Evolutionary conservation across 2,329 filamentous ascomycete genomes (phyloP).

Genomic region (Epichloe sp.): DNA sequence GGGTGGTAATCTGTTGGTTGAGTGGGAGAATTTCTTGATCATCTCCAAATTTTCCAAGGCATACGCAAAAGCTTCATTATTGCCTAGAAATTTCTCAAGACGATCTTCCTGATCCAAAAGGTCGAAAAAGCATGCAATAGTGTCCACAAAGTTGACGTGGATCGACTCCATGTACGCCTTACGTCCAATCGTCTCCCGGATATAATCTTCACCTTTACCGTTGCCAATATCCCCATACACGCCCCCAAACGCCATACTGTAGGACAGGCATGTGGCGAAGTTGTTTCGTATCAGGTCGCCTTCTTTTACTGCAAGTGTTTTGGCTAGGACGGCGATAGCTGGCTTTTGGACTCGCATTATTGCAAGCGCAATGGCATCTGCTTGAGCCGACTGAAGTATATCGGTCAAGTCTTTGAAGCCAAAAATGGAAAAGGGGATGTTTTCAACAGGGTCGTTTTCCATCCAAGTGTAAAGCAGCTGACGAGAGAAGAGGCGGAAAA

Average conservation of each 20-base stretch:
- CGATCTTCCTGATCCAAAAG: conserved; percentile 66
- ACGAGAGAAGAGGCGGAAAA: conserved; percentile 76
- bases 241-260: conserved; percentile 56
- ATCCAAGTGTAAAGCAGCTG: conserved; percentile 91
- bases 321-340: conserved; percentile 47
- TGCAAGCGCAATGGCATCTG: conserved; percentile 68
- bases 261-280: conserved; percentile 71
- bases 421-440: conserved; percentile 78
- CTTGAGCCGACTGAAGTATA: conserved; percentile 56
- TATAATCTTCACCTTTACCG: conserved; percentile 47
- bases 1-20: conserved; percentile 50
- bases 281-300: conserved; percentile 48
- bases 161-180: conserved; percentile 51
- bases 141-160: conserved; percentile 59
- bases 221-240: conserved; percentile 20
- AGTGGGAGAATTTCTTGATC: conserved; percentile 58
- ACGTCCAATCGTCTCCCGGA: conserved; percentile 57
- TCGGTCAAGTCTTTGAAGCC: conserved; percentile 57
- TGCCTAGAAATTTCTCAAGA: conserved; percentile 53
- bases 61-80: conserved; percentile 41
- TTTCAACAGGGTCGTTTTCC: conserved; percentile 48
- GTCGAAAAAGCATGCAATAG: conserved; percentile 64
- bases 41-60: conserved; percentile 51
- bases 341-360: conserved; percentile 66
- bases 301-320: conserved; percentile 38